Percentiles rank a stretch among this genome's conserved stretches.
Conservation (phyloP, 1,284 basidiomycete species). For the Thelephora terrestris region DNA sequence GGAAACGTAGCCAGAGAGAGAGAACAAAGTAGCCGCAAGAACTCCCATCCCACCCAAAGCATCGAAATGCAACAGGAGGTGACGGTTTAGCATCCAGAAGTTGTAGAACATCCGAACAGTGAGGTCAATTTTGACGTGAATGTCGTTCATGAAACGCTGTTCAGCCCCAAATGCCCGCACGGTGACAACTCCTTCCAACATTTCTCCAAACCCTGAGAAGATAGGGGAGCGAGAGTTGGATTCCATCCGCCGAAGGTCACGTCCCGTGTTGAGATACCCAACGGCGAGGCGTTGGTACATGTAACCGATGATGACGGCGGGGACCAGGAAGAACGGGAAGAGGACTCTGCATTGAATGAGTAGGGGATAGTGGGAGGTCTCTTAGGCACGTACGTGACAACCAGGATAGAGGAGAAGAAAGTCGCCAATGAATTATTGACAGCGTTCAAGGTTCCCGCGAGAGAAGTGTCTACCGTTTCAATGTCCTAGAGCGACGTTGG, state of each 20-base stretch:
- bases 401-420: constrained; percentile 60
- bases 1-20: constrained; percentile 55
- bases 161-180: constrained; percentile 87
- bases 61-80: constrained; percentile 73
- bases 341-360: constrained; percentile 33
- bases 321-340: constrained; percentile 66
- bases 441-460: constrained; percentile 61
- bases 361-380: not conserved
- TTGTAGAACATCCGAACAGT: constrained; percentile 71
- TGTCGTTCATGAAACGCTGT: constrained; percentile 61
- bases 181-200: constrained; percentile 73
- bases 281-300: constrained; percentile 55
- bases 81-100: constrained; percentile 76
- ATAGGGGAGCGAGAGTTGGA: constrained; percentile 63
- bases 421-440: constrained; percentile 67
- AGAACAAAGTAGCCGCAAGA: constrained; percentile 63
- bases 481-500: constrained; percentile 41
- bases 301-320: constrained; percentile 55
- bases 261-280: constrained; percentile 68
- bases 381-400: constrained; percentile 38
- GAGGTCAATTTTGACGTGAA: constrained; percentile 56
- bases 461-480: constrained; percentile 64
- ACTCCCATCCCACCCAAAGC: constrained; percentile 56
- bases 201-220: constrained; percentile 71
- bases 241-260: constrained; percentile 74